phyloP scores from a whole-genome alignment of 2,329 filamentous ascomycete species.

The Alternaria angustiovoidea region DNA sequence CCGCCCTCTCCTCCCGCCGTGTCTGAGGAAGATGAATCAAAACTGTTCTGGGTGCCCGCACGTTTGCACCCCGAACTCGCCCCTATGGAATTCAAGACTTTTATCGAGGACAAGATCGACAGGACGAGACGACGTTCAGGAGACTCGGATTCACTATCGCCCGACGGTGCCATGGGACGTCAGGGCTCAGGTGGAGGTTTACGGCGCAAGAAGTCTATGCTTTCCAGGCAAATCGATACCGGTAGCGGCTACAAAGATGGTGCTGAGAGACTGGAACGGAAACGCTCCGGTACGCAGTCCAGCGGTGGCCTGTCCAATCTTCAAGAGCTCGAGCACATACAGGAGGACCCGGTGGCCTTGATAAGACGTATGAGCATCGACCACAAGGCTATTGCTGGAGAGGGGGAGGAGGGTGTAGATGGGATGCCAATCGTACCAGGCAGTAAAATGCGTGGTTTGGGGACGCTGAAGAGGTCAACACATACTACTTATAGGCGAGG shows the following conservation, averaged over 20 bases:
- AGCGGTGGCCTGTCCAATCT: conserved; percentile 64
- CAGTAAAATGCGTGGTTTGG: conserved; percentile 73
- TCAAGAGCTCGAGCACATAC: conserved; percentile 77
- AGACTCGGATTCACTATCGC: conserved; percentile 67
- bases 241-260: conserved; percentile 81
- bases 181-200: conserved; percentile 68
- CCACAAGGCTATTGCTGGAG: conserved; percentile 49
- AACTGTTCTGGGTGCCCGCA: conserved; percentile 94
- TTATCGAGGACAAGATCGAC: conserved; percentile 91
- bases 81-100: conserved; percentile 95
- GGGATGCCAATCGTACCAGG: conserved; percentile 81
- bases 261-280: conserved; percentile 78
- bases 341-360: conserved; percentile 77
- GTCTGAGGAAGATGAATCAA: conserved; percentile 83
- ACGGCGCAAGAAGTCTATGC: conserved; percentile 91
- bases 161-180: conserved; percentile 63
- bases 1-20: conserved; percentile 73
- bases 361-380: conserved; percentile 73
- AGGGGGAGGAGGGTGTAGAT: conserved; percentile 40
- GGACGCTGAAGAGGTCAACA: conserved; percentile 86
- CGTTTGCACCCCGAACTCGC: conserved; percentile 93
- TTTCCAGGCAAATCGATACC: conserved; percentile 88
- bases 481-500: conserved; percentile 90
- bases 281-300: conserved; percentile 66
- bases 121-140: conserved; percentile 86